Evolutionary conservation across 345 rosid species (phyloP).

Genomic region (Euclidium syriacum): DNA sequence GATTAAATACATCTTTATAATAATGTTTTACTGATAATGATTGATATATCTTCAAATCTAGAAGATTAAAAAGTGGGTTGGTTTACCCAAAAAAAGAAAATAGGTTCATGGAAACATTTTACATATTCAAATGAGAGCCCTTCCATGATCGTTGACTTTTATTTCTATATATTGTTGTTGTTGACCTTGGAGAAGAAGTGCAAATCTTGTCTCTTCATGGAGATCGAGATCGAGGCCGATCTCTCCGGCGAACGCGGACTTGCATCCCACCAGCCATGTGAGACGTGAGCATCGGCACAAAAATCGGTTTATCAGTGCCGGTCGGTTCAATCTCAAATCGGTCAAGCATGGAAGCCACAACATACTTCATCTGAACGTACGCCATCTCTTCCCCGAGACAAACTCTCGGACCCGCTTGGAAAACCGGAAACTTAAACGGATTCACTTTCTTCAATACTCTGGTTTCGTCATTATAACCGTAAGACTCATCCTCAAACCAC

Average conservation of each 20-base stretch:
- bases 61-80: background rate
- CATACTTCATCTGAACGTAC: constrained; percentile 60
- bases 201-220: constrained; percentile 5
- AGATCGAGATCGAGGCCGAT: constrained; percentile 27
- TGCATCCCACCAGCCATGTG: constrained; percentile 61
- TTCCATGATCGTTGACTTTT: background rate
- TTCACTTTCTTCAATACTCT: constrained; percentile 40
- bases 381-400: constrained; percentile 81
- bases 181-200: background rate
- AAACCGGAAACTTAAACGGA: constrained; percentile 57
- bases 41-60: background rate
- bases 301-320: constrained; percentile 29
- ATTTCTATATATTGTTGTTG: background rate
- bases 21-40: background rate
- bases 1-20: background rate
- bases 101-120: background rate
- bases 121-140: background rate
- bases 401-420: constrained; percentile 76
- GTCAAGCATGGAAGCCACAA: constrained; percentile 39
- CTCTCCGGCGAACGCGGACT: constrained; percentile 41
- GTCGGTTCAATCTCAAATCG: constrained; percentile 35
- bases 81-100: background rate
- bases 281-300: constrained; percentile 50
- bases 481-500: constrained; percentile 38
- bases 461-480: background rate